Evolutionary conservation across 441 rosid genomes (phyloP).

Genomic region (Manihot esculenta): DNA sequence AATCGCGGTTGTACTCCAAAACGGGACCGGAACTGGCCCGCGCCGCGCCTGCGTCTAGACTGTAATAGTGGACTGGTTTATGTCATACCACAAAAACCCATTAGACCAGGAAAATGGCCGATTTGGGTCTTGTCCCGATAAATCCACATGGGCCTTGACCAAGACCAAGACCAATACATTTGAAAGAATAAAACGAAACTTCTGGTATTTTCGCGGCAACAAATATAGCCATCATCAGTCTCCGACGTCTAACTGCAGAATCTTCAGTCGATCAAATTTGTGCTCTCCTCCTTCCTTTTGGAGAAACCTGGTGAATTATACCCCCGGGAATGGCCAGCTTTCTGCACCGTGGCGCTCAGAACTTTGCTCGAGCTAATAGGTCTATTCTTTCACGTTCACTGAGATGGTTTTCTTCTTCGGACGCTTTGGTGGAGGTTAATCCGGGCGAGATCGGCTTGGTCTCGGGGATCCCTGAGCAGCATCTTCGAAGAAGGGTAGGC

Average conservation of each 20-base stretch:
- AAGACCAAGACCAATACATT: too few species aligned
- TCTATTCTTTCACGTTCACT: constrained; percentile 14
- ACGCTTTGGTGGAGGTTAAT: constrained; percentile 65
- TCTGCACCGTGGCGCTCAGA: constrained; percentile 19
- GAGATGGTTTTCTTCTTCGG: constrained; percentile 36
- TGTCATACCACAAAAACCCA: too few species aligned
- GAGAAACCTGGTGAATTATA: neutral
- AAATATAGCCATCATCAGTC: too few species aligned
- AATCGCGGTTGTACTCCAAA: too few species aligned
- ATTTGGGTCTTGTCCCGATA: too few species aligned
- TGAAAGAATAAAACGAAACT: constrained; percentile 15
- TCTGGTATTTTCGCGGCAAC: constrained; percentile 21
- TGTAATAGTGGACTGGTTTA: too few species aligned
- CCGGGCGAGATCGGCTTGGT: constrained; percentile 79
- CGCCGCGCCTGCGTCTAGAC: too few species aligned
- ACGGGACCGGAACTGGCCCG: too few species aligned
- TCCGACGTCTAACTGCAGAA: neutral
- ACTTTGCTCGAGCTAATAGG: constrained; percentile 24
- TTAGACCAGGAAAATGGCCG: too few species aligned
- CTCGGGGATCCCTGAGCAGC: constrained; percentile 87
- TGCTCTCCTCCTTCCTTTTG: neutral
- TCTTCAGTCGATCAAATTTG: too few species aligned
- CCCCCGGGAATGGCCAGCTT: constrained; percentile 31
- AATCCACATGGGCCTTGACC: too few species aligned
- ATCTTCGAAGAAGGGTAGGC: constrained; percentile 60